These are phyloP conservation scores for Pythium periplocum DNA, from an alignment of 352 stramenopile genomes.

Conservation along the genomic window DNA sequence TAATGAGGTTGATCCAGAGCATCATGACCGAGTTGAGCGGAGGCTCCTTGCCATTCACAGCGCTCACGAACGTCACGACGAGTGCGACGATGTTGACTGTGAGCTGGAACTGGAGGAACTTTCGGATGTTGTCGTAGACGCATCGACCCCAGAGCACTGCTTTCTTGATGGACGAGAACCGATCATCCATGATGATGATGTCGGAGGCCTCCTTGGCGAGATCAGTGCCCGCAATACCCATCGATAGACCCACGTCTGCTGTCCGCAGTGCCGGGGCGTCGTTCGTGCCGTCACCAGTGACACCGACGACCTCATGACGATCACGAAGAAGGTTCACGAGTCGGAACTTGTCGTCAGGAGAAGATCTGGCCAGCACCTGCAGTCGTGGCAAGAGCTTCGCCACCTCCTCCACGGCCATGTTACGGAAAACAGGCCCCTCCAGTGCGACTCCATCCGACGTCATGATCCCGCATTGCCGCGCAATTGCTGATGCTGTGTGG, in stretches of 20 bases:
- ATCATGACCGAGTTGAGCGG: conserved; percentile 85
- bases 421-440: conserved; percentile 90
- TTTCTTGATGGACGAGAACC: conserved; percentile 79
- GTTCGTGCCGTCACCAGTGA: conserved; percentile 80
- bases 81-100: conserved; percentile 82
- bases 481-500: conserved; percentile 96
- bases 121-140: conserved; percentile 84
- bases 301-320: conserved; percentile 64
- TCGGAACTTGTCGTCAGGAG: conserved; percentile 96
- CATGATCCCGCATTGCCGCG: conserved; percentile 95
- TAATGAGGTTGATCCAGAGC: conserved; percentile 87
- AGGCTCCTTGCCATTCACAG: conserved; percentile 79
- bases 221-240: conserved; percentile 79
- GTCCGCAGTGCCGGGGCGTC: conserved; percentile 67
- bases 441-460: conserved; percentile 85
- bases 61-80: conserved; percentile 71
- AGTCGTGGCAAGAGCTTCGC: conserved; percentile 58
- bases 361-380: conserved; percentile 91
- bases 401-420: conserved; percentile 63
- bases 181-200: conserved; percentile 88
- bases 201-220: conserved; percentile 78
- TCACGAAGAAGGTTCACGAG: conserved; percentile 89
- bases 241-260: conserved; percentile 71
- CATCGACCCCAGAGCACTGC: conserved; percentile 75
- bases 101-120: conserved; percentile 83